phyloP scores from a whole-genome alignment of 2,329 filamentous ascomycete species.

The Aspergillus niger region DNA sequence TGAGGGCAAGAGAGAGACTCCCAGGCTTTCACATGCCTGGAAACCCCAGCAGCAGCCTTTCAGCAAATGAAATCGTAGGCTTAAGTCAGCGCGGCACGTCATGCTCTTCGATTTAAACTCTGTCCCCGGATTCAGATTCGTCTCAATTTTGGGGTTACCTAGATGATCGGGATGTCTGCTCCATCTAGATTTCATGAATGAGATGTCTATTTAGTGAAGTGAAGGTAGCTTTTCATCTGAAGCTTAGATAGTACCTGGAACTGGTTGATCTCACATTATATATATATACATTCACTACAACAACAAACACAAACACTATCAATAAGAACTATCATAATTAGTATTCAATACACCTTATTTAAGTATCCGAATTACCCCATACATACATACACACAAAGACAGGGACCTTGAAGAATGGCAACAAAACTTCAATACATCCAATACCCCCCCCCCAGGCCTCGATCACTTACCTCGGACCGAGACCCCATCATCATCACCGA shows the following conservation, averaged over 20 bases:
- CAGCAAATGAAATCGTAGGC: slow-evolving; percentile 10
- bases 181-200: neutral
- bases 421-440: neutral
- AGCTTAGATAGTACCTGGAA: too few relatives aligned
- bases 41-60: neutral
- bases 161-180: too few relatives aligned
- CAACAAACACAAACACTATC: too few relatives aligned
- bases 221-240: neutral
- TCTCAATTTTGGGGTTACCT: neutral
- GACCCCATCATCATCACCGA: neutral
- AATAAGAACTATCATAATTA: too few relatives aligned
- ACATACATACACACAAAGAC: neutral
- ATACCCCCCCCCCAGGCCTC: too few relatives aligned
- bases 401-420: neutral
- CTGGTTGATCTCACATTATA: too few relatives aligned
- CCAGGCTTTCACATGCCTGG: slow-evolving; percentile 12
- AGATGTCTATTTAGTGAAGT: neutral
- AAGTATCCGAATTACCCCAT: too few relatives aligned
- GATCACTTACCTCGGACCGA: neutral
- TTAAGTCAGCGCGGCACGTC: slow-evolving; percentile 17
- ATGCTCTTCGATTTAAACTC: slow-evolving; percentile 1
- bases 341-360: too few relatives aligned
- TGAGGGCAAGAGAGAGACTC: too few relatives aligned
- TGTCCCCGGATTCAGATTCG: neutral
- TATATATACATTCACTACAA: too few relatives aligned